A percentile compares a stretch with the other conserved stretches of the same genome.
These are phyloP conservation scores for Paramarasmius palmivorus DNA, from an alignment of 1,284 basidiomycete genomes.

Conservation along the genomic window DNA sequence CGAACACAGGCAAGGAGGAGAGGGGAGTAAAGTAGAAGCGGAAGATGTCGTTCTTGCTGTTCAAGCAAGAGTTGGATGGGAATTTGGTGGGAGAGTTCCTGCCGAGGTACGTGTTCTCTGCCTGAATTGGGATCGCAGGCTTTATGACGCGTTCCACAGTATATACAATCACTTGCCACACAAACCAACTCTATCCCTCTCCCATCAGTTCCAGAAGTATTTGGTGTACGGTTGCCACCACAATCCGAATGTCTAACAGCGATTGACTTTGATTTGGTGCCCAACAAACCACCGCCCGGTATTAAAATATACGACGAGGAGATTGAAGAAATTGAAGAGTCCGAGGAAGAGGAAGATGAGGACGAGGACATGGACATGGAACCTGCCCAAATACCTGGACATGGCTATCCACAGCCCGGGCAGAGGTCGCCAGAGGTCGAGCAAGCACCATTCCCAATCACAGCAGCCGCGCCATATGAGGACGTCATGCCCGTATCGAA, in stretches of 20 bases:
- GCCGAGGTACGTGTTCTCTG: conserved; percentile 70
- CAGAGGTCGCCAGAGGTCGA: conserved; percentile 26
- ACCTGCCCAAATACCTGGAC: conserved; percentile 40
- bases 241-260: conserved; percentile 82
- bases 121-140: not conserved
- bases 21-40: conserved; percentile 79
- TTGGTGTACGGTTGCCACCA: conserved; percentile 89
- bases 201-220: conserved; percentile 92
- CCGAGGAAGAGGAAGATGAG: conserved; percentile 55
- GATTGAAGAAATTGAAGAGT: conserved; percentile 75
- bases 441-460: conserved; percentile 53
- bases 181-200: conserved; percentile 90
- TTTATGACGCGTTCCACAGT: conserved; percentile 47
- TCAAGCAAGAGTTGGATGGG: conserved; percentile 92
- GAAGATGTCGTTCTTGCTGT: conserved; percentile 93
- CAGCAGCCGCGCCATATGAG: conserved; percentile 65
- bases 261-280: conserved; percentile 92
- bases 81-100: conserved; percentile 90
- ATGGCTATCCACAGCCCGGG: conserved; percentile 1
- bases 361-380: conserved; percentile 66
- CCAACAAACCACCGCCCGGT: conserved; percentile 79
- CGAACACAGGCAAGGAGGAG: conserved; percentile 76
- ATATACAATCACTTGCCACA: conserved; percentile 85
- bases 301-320: conserved; percentile 78
- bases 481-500: conserved; percentile 51